Conservation (phyloP, 1,284 basidiomycete genomes). For the Tetrapyrgos nigripes region DNA sequence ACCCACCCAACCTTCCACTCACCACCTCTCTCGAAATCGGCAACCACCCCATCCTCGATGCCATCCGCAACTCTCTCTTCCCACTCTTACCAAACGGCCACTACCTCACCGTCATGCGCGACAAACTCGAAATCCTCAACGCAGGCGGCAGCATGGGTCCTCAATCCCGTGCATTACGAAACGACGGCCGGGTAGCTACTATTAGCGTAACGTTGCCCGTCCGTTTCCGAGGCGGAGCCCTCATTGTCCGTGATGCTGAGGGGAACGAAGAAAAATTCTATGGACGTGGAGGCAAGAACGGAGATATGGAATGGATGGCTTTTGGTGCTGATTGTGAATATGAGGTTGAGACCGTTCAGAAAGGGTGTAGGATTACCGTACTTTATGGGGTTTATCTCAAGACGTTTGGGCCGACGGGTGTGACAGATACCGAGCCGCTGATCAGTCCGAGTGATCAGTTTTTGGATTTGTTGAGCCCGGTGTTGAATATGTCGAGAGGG, state of each 20-base stretch:
- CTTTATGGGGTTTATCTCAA: slow-evolving; percentile 75
- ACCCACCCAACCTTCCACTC: slow-evolving; percentile 72
- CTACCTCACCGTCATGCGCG: slow-evolving; percentile 69
- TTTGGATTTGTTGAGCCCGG: slow-evolving; percentile 70
- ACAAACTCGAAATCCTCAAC: slow-evolving; percentile 72
- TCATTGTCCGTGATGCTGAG: slow-evolving; percentile 62
- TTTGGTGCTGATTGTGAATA: slow-evolving; percentile 76
- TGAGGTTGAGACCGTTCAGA: slow-evolving; percentile 72
- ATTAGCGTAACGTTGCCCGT: slow-evolving; percentile 76
- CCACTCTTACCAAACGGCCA: slow-evolving; percentile 70
- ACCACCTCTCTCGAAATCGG: slow-evolving; percentile 79
- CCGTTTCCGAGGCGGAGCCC: slow-evolving; percentile 70
- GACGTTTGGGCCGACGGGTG: slow-evolving; percentile 65
- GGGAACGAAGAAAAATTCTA: slow-evolving; percentile 69
- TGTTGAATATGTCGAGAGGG: slow-evolving; percentile 73
- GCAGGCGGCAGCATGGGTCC: slow-evolving; percentile 63
- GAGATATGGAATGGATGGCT: slow-evolving; percentile 77
- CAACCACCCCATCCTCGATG: slow-evolving; percentile 80
- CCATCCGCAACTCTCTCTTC: slow-evolving; percentile 72
- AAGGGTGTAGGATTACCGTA: slow-evolving; percentile 71
- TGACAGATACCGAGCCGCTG: slow-evolving; percentile 55
- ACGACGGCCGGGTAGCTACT: slow-evolving; percentile 74
- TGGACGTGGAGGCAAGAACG: slow-evolving; percentile 64
- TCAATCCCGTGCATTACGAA: slow-evolving; percentile 57
- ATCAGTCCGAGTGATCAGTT: slow-evolving; percentile 76